A percentile compares a stretch with the other conserved stretches of the same genome.
phyloP scores from a whole-genome alignment of 2,329 filamentous ascomycete genomes.

The Lizonia empirigonia region DNA sequence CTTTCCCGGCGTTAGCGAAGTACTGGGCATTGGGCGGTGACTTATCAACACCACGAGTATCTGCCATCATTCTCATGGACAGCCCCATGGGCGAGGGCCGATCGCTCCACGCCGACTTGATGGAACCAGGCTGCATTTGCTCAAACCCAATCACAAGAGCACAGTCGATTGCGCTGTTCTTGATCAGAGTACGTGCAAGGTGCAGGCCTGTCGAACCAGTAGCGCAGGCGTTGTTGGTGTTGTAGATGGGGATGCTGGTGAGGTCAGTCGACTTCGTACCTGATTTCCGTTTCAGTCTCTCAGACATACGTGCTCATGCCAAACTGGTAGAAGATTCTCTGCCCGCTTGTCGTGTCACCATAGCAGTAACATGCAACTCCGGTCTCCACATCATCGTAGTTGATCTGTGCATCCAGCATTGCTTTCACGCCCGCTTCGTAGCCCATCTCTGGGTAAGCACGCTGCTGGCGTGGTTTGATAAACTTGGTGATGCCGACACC shows the following conservation, averaged over 20 bases:
- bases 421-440: conserved; percentile 91
- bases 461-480: conserved; percentile 91
- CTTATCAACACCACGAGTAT: conserved; percentile 77
- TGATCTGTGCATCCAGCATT: conserved; percentile 80
- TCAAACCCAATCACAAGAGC: conserved; percentile 92
- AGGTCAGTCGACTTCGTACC: conserved; percentile 41
- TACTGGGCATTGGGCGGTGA: conserved; percentile 86
- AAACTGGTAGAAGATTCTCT: conserved; percentile 97
- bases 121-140: conserved; percentile 90
- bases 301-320: conserved; percentile 72
- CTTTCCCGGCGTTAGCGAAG: conserved; percentile 89
- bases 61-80: conserved; percentile 77
- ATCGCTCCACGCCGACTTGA: conserved; percentile 82
- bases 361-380: conserved; percentile 96
- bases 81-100: conserved; percentile 78
- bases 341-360: conserved; percentile 90
- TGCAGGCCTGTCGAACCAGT: conserved; percentile 87
- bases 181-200: conserved; percentile 78
- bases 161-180: conserved; percentile 80
- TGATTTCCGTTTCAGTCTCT: neutral
- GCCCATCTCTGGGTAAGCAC: conserved; percentile 90
- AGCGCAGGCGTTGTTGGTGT: conserved; percentile 97
- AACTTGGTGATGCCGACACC: conserved; percentile 99
- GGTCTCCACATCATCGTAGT: conserved; percentile 93
- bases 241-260: conserved; percentile 81